Conservation (phyloP, 208 protist species). For the Leishmania guyanensis region DNA sequence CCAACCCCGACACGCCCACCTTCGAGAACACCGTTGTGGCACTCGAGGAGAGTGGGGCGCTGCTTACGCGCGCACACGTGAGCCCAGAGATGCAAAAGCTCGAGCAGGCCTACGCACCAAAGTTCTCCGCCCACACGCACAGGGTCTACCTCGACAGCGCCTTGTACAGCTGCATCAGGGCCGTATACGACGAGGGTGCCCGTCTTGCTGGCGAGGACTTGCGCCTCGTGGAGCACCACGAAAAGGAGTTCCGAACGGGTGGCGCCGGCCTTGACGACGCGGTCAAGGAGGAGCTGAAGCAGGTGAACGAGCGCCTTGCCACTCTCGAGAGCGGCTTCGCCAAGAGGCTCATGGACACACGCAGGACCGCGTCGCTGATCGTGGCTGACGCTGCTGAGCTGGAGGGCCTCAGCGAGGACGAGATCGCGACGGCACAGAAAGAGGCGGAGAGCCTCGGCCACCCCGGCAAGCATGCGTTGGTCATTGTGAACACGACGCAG, state of each 20-base stretch:
- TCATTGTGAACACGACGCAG: slow-evolving; percentile 57
- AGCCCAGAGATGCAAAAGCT: slow-evolving; percentile 47
- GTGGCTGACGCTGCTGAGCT: slow-evolving; percentile 43
- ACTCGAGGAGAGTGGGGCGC: slow-evolving; percentile 40
- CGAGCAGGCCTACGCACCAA: slow-evolving; percentile 40
- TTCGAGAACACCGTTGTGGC: slow-evolving; percentile 61
- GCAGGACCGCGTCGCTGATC: slow-evolving; percentile 34
- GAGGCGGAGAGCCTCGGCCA: slow-evolving; percentile 37
- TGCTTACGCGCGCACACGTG: slow-evolving; percentile 41
- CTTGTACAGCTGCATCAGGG: slow-evolving; percentile 47
- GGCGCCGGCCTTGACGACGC: slow-evolving; percentile 37
- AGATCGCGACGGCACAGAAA: slow-evolving; percentile 32
- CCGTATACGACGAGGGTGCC: slow-evolving; percentile 41
- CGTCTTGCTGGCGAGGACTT: slow-evolving; percentile 42
- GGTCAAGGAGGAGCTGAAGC: slow-evolving; percentile 44
- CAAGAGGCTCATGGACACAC: slow-evolving; percentile 40
- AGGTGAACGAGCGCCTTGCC: slow-evolving; percentile 49
- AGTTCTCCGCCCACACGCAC: slow-evolving; percentile 43
- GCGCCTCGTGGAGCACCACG: slow-evolving; percentile 43
- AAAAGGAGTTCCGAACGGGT: slow-evolving; percentile 39
- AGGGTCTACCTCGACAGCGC: slow-evolving; percentile 49
- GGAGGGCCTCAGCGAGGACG: slow-evolving; percentile 42
- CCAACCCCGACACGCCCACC: slow-evolving; percentile 28
- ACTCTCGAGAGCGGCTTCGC: slow-evolving; percentile 38
- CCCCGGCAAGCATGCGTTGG: slow-evolving; percentile 49